Conservation (phyloP, 2,329 filamentous ascomycete species). For the Microthyrium microscopicum region DNA sequence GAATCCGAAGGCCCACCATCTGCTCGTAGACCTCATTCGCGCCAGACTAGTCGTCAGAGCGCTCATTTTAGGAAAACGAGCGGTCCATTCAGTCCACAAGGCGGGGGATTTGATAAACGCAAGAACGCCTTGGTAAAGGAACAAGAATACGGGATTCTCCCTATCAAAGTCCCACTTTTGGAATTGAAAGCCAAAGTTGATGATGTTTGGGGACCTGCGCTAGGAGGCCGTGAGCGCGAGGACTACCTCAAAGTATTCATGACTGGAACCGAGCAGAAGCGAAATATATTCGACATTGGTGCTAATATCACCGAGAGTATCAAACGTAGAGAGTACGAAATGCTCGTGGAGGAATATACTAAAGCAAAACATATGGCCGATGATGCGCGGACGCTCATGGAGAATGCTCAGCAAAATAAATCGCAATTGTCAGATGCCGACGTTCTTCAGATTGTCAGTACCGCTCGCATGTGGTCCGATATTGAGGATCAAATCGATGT, state of each 20-base stretch:
- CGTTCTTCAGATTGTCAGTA: constrained; percentile 72
- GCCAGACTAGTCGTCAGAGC: constrained; percentile 51
- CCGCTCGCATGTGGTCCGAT: constrained; percentile 88
- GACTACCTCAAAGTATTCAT: constrained; percentile 68
- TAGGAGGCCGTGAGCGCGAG: constrained; percentile 83
- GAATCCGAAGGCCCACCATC: constrained; percentile 18
- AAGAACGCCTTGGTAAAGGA: constrained; percentile 61
- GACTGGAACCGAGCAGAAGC: constrained; percentile 59
- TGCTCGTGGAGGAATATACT: constrained; percentile 70
- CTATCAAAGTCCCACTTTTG: constrained; percentile 73
- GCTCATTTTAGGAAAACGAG: constrained; percentile 36
- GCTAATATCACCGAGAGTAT: constrained; percentile 66
- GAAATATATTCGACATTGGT: constrained; percentile 67
- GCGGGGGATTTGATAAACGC: constrained; percentile 37
- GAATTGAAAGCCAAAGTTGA: constrained; percentile 90
- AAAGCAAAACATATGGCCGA: constrained; percentile 69
- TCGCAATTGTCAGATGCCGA: constrained; percentile 56
- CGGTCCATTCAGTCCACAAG: constrained; percentile 20
- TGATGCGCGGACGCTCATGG: constrained; percentile 54
- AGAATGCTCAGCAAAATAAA: constrained; percentile 30
- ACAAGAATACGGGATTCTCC: constrained; percentile 63
- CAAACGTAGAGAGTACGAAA: constrained; percentile 79
- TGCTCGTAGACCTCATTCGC: constrained; percentile 35
- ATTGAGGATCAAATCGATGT: constrained; percentile 70
- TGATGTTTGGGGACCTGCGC: constrained; percentile 89